Evolutionary conservation across 2,329 filamentous ascomycete genomes (phyloP), one percentile per base, ranked within the genome.

Genomic region (Fusarium xyrophilum): DNA sequence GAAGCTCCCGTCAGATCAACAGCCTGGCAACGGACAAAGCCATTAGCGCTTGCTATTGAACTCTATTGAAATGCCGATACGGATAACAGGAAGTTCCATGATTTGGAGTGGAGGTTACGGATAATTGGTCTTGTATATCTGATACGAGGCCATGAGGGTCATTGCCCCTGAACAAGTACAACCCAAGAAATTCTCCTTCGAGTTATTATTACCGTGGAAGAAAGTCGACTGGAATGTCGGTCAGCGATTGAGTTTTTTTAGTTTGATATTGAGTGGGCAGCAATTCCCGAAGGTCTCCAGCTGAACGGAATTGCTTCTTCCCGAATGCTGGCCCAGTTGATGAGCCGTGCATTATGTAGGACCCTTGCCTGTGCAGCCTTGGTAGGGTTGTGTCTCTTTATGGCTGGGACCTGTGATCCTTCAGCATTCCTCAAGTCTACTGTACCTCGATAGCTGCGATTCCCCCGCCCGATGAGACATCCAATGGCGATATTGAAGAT

Each of bases 1-100:
- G 66, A 69, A 69, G 66, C 66, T 63, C 52, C 66, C 62, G 66
- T 58, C 27, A 47, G 63, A 67, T 63, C 63, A 54, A 33, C 30
- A 38, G 30, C 46, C 44, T 67, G 43, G 59, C 52, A 63, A 58
- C 63, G 40, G 39, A 46, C 28, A 39, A 30, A 21, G 25, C 40
- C 36, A 44, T 48, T 68, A 50, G 66, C 56, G 66, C 47, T 44
- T 48, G 52, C 32, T 40, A 52, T 42, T 63, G 66, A 68, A 69
- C 66, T 56, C 54, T 69, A 66, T 65, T 39, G 35, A 40, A 56
- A 55, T 65, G 61, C 56, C 65, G 60, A 50, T 28, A 30, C 56
- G 60, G 60, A 50, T 28, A 30, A 33, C 15, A 58, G 27, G 38
- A 50, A 27, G 48, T 30, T 35, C 36, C 30, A 32, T 47, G 35